phyloP scores from a whole-genome alignment of 2,329 filamentous ascomycete genomes.

The Cercospora sp. region DNA sequence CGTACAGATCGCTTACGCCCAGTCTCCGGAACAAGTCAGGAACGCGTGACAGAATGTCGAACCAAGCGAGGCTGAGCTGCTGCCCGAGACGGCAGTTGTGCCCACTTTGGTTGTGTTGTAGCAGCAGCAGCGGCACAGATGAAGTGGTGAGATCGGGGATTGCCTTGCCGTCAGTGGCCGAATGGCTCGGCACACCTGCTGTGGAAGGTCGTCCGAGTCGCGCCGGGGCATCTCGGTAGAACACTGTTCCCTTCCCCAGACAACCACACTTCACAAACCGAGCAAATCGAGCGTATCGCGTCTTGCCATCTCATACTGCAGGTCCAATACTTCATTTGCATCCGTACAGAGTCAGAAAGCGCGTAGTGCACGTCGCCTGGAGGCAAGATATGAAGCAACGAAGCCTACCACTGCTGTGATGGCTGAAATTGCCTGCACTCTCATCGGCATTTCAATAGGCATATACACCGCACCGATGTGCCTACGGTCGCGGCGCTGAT shows the following conservation, averaged over 20 bases:
- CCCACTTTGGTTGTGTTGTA: neutral
- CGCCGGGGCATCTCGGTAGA: neutral
- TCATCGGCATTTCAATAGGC: too few species aligned
- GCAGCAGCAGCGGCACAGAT: neutral
- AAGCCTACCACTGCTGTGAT: too few species aligned
- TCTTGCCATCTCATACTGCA: neutral
- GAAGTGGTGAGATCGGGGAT: neutral
- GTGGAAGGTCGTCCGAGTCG: neutral
- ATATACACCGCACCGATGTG: too few species aligned
- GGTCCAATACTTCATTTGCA: neutral
- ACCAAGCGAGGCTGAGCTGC: neutral
- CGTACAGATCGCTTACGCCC: constrained; percentile 2
- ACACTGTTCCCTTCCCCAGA: neutral
- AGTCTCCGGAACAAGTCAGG: neutral
- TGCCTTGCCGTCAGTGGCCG: neutral
- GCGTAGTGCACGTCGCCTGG: neutral
- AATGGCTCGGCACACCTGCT: neutral
- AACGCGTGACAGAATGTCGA: neutral
- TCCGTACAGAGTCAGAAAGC: neutral
- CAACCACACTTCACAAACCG: neutral
- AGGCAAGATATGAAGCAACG: too few species aligned
- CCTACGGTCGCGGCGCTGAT: too few species aligned
- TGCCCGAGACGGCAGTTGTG: neutral
- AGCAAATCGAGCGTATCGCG: neutral
- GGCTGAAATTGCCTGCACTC: too few species aligned